Base-by-base conservation (phyloP, 1,139 yeast genomes). In the Arxiozyma slooffiae region DNA sequence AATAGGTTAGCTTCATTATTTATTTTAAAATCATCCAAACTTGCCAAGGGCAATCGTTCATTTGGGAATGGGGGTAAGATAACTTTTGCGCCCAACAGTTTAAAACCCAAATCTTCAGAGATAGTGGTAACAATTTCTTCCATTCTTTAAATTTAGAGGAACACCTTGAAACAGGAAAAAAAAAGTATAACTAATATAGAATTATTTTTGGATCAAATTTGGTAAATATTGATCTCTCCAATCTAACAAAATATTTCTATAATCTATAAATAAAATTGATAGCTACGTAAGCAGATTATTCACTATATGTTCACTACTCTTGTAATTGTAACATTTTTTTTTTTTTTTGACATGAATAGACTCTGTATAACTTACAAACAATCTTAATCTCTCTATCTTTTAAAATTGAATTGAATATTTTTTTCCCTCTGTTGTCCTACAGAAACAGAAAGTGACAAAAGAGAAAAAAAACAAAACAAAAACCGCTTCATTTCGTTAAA, bases 31-130 rank as follows among this genome's bases (percentile, higher is more conserved):
- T 61, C 59, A n/a, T 61, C 54, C 38, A 64, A 49, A 18, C 55
- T 51, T 6, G 61, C 54, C 53, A 55, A 68, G 4, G 72, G 71
- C 17, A 65, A 45, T 26, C 54, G 50, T 47, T 67, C 71, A 18
- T 62, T 52, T 16, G 9, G 41, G 48, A 57, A 67, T 8, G 67
- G 62, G 2, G 64, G 59, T 18, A 69, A 60, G n/a, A 70, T 56
- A 20, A 56, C 59, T 24, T 63, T 57, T 14, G 57, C 52, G 14
- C 70, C 71, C 18, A 71, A 45, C 36, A 64, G 58, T 54, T 67
- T 70, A 60, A 70, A 71, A 3, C 74, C 75, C 52, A 67, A 67
- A 51, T 69, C 71, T 63, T 71, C 64, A 9, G 66, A 57, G 41
- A 62, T 67, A 38, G 48, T 41, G 1, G 66, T 62, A 11, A 54